Evolutionary conservation across 495 filamentous ascomycete species (phyloP), one percentile per base, ranked within the genome.

Genomic region (Articulospora tetracladia): DNA sequence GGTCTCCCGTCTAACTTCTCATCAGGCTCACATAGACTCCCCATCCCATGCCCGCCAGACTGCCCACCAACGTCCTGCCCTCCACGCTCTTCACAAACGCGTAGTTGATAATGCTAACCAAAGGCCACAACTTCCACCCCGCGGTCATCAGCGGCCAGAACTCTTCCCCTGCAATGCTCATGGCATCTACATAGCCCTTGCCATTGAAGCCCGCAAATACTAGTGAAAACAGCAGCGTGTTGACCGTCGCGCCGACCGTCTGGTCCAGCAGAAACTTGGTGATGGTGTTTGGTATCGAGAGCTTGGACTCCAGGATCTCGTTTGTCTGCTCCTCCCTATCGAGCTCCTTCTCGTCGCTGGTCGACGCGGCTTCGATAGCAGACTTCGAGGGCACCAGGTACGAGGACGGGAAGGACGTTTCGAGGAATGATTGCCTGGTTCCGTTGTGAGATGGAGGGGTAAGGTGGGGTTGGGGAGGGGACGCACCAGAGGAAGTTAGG

Each of bases 401-500:
- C 59, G 73, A 69, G 27, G 72, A 70, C 4, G 79, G 73, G 68
- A 83, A 79, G 54, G 74, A 59, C n/a, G 69, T 68, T 62, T 83
- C 78, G 46, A 84, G 68, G 59, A 76, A 78, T 11, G 76, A 72
- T 72, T 82, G 79, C 78, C 76, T 79, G 53, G 28, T 12, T 4
- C 10, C 30, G 19, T 44, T 41, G 27, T 25, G 20, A 23, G 32
- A 11, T 19, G 26, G 28, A 23, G 48, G 60, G 22, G 26, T 1
- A 41, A 12, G 6, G 17, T n/a, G 19, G 28, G 36, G 23, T 1
- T 11, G 30, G 30, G 20, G 36, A 60, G 61, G 70, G 20, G 0
- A 76, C 70, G 4, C 90, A 92, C 92, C 92, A 98, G 65, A 89
- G 74, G 72, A 91, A 89, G 74, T 98, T 98, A 22, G 89, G 87